Evolutionary conservation across 2,329 filamentous ascomycete genomes (phyloP), one percentile per base, ranked within the genome.

Genomic region (Helicocarpus griseus): DNA sequence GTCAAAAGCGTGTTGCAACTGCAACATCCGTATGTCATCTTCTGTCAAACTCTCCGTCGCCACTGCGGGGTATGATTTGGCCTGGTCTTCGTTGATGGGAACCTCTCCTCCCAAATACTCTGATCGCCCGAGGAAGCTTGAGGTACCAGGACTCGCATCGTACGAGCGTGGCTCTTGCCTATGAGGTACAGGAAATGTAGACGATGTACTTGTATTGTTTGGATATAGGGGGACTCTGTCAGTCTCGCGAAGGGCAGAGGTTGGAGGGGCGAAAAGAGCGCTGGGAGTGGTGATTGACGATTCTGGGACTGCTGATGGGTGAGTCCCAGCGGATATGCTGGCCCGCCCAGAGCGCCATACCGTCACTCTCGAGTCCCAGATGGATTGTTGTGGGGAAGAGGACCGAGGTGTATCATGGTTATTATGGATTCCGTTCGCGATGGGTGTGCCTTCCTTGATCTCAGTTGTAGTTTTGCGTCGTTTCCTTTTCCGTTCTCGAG

Each of bases 121-220:
- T 24, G 60, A 60, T n/a, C 63, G 58, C 19, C 60, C 63, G 47
- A 65, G 59, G 24, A 61, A 65, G n/a, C 60, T 63, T 14, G 52
- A 54, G 36, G 56, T 58, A 5, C 53, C 53, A 4, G 59, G 54
- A 24, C 56, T 56, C 24, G 50, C 46, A 22, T 54, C 53, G 29
- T 56, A 56, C 28, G 56, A 40, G 52, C 49, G 51, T 39, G 56
- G 43, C 14, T 56, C 56, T 47, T 45, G 51, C 43, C 38, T 47
- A 28, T 50, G 24, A 26, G 47, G 24, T n/a, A 40, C 21, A 19
- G 47, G 24, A 14, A 26, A 13, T 17, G 7, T 47, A 28, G 31
- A 8, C 11, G 44, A n/a, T 24, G 29, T 24, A 29, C 21, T 47
- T 3, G 44, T 22, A 22, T 36, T 24, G 44, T 17, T 47, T 3